These are phyloP conservation scores for Biscogniauxia marginata DNA, from an alignment of 2,329 filamentous ascomycete genomes.

Conservation along the genomic window DNA sequence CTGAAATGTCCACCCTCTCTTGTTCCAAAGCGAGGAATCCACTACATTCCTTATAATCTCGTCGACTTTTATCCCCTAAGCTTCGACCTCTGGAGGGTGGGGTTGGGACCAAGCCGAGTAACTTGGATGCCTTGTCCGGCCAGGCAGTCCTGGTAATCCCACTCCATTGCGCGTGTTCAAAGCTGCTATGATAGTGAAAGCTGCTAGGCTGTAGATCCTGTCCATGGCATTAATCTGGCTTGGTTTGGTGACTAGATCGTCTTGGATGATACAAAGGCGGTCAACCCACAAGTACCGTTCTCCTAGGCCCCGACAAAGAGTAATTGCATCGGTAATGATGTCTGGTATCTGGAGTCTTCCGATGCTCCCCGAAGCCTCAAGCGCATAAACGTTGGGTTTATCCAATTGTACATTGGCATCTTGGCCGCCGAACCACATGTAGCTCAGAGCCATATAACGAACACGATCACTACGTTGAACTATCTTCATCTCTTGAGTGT, in stretches of 20 bases:
- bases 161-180: constrained; percentile 2
- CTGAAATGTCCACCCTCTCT: constrained; percentile 14
- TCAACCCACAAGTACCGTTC: constrained; percentile 15
- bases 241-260: constrained; percentile 6
- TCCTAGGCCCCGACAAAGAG: constrained; percentile 11
- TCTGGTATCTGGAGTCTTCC: background rate
- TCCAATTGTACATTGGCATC: no score
- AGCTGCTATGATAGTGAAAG: constrained; percentile 8
- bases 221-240: constrained; percentile 8
- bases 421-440: no score
- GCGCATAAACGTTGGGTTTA: no score
- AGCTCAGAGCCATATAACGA: no score
- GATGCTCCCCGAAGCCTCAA: background rate
- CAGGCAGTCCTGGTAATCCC: constrained; percentile 2
- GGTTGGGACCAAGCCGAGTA: background rate
- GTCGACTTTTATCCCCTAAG: background rate
- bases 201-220: constrained; percentile 4
- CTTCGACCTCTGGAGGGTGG: background rate
- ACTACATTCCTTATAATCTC: background rate
- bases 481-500: no score
- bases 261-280: constrained; percentile 15
- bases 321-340: constrained; percentile 10
- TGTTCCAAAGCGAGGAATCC: constrained; percentile 11
- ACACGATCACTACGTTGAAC: no score
- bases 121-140: background rate